phyloP scores from a whole-genome alignment of 805 yeast genomes.

The Wickerhamiella brachini region DNA sequence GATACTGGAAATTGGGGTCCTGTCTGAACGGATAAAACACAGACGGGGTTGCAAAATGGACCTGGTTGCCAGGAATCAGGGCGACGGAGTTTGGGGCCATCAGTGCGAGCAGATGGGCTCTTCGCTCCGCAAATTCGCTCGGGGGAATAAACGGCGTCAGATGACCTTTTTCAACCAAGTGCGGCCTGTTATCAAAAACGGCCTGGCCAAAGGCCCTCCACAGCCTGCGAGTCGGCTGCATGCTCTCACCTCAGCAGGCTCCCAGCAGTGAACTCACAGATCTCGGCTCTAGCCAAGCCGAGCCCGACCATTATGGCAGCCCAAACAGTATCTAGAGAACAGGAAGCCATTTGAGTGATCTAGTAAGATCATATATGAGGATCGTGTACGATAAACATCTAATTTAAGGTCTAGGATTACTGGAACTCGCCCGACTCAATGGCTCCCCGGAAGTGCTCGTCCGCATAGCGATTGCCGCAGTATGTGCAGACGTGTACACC shows the following conservation, averaged over 20 bases:
- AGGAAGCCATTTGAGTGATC: no score
- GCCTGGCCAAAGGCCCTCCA: slow-evolving; percentile 59
- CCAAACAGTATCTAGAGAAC: no score
- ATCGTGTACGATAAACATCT: no score
- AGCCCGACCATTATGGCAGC: no score
- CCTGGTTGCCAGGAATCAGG: slow-evolving; percentile 54
- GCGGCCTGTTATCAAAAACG: slow-evolving; percentile 70
- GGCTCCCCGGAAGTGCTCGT: slow-evolving; percentile 15
- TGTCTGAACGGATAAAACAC: slow-evolving; percentile 91
- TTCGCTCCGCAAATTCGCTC: slow-evolving; percentile 61
- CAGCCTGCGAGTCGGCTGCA: background rate
- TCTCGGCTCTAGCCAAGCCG: no score
- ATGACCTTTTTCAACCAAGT: slow-evolving; percentile 57
- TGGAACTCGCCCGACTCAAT: slow-evolving; percentile 15
- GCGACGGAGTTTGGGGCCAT: slow-evolving; percentile 57
- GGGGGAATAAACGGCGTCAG: slow-evolving; percentile 83
- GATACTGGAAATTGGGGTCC: slow-evolving; percentile 71
- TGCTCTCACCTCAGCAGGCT: background rate
- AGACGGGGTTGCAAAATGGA: slow-evolving; percentile 75
- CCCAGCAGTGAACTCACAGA: no score
- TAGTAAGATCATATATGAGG: no score
- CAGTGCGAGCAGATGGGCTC: slow-evolving; percentile 41
- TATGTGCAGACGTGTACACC: slow-evolving; percentile 64
- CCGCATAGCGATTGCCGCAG: slow-evolving; percentile 32
- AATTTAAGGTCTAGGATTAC: background rate